Evolutionary conservation across 352 stramenopile genomes (phyloP).

Genomic region (Phytopythium sindhum): DNA sequence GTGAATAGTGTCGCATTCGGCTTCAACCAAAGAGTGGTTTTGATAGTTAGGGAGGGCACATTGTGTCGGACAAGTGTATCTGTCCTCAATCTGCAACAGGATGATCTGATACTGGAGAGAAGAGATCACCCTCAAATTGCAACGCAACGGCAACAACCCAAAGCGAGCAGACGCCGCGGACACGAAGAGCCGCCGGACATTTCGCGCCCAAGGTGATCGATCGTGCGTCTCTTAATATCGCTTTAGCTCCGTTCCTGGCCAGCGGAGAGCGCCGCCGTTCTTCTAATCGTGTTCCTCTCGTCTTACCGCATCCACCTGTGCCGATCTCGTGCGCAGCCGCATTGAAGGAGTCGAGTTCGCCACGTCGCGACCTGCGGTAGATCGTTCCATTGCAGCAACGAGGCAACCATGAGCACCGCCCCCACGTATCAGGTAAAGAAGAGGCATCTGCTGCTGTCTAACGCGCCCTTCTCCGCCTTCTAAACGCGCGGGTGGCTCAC

Average conservation of each 20-base stretch:
- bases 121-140: neutral
- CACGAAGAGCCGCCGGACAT: constrained; percentile 5
- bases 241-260: neutral
- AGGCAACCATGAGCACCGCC: constrained; percentile 35
- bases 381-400: neutral
- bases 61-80: neutral
- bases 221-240: neutral
- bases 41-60: neutral
- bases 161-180: neutral
- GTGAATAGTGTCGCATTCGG: neutral
- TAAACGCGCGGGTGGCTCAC: neutral
- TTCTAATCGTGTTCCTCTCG: neutral
- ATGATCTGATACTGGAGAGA: neutral
- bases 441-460: neutral
- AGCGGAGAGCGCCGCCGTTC: neutral
- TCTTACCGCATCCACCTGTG: neutral
- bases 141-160: neutral
- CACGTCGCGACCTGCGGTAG: neutral
- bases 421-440: constrained; percentile 55
- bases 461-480: neutral
- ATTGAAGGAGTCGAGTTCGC: neutral
- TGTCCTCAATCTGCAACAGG: constrained; percentile 7
- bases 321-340: neutral
- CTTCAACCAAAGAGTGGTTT: neutral
- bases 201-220: neutral